Evolutionary conservation across 768 basidiomycete genomes (phyloP).

Genomic region (Xerocomellus amylosporus): DNA sequence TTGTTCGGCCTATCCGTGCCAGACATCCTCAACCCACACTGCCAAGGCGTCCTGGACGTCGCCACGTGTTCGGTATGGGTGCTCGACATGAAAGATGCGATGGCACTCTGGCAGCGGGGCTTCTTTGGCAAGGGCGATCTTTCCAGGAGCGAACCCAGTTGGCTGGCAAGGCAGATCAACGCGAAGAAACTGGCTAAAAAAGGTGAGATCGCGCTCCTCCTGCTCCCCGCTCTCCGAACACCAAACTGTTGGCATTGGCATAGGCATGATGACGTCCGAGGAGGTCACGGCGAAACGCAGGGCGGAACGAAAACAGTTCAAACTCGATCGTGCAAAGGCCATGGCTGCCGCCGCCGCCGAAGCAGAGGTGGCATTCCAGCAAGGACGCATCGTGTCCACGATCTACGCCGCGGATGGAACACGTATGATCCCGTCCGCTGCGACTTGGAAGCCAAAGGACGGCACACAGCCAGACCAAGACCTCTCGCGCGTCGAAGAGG

Average conservation of each 20-base stretch:
- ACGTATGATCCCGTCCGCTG: slow-evolving; percentile 65
- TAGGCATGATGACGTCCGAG: slow-evolving; percentile 66
- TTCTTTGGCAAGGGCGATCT: slow-evolving; percentile 98
- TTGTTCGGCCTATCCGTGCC: slow-evolving; percentile 57
- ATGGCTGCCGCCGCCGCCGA: slow-evolving; percentile 79
- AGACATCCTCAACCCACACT: slow-evolving; percentile 67
- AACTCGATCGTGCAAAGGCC: slow-evolving; percentile 85
- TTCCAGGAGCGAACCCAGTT: slow-evolving; percentile 92
- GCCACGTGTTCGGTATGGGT: slow-evolving; percentile 90
- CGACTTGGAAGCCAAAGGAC: slow-evolving; percentile 67
- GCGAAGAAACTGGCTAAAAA: slow-evolving; percentile 49
- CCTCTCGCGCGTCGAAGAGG: slow-evolving; percentile 18
- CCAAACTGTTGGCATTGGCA: no score
- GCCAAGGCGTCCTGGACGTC: slow-evolving; percentile 73
- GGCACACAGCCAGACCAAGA: slow-evolving; percentile 15
- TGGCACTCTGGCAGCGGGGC: slow-evolving; percentile 80
- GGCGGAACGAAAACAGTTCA: slow-evolving; percentile 88
- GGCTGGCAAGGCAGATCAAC: slow-evolving; percentile 80
- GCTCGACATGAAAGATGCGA: slow-evolving; percentile 55
- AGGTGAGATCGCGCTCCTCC: slow-evolving; percentile 38
- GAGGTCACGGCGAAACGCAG: slow-evolving; percentile 87
- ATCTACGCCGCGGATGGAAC: slow-evolving; percentile 50
- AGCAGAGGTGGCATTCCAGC: slow-evolving; percentile 73
- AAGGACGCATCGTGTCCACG: slow-evolving; percentile 62
- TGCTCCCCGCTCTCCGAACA: neutral